These are phyloP conservation scores for Pleurotus cornucopiae DNA, from an alignment of 768 basidiomycete genomes.

Conservation along the genomic window DNA sequence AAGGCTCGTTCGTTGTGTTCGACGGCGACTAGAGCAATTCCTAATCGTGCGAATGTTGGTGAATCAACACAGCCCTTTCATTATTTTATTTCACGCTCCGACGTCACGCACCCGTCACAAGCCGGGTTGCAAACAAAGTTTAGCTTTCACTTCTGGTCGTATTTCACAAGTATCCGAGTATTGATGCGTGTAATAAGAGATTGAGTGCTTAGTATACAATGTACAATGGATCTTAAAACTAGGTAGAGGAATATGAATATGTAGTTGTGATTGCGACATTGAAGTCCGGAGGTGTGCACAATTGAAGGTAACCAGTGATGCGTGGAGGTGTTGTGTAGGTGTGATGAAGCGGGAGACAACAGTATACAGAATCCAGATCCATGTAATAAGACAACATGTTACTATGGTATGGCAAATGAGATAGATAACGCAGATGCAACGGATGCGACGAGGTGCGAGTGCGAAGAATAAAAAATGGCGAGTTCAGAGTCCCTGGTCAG, in stretches of 20 bases:
- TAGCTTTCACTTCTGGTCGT: background rate
- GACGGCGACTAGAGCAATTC: conserved; percentile 8
- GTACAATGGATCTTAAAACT: background rate
- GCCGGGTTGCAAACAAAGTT: background rate
- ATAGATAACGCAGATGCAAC: background rate
- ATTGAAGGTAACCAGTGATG: background rate
- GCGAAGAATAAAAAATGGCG: background rate
- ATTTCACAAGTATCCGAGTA: no score
- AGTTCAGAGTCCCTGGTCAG: background rate
- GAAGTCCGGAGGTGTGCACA: background rate
- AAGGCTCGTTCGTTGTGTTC: conserved; percentile 1
- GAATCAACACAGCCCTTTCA: conserved; percentile 8
- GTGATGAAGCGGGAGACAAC: no score
- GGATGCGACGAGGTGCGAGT: background rate
- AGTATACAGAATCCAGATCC: background rate
- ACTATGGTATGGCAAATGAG: background rate
- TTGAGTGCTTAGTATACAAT: background rate
- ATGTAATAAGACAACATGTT: conserved; percentile 5
- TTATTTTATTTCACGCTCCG: conserved; percentile 8
- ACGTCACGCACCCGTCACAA: background rate
- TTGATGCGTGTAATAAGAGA: no score
- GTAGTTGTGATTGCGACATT: background rate
- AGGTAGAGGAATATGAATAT: background rate
- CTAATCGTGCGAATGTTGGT: conserved; percentile 7
- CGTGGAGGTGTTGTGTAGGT: background rate